Base-by-base conservation (phyloP, 257 asterid species). In the Voacanga thouarsii region DNA sequence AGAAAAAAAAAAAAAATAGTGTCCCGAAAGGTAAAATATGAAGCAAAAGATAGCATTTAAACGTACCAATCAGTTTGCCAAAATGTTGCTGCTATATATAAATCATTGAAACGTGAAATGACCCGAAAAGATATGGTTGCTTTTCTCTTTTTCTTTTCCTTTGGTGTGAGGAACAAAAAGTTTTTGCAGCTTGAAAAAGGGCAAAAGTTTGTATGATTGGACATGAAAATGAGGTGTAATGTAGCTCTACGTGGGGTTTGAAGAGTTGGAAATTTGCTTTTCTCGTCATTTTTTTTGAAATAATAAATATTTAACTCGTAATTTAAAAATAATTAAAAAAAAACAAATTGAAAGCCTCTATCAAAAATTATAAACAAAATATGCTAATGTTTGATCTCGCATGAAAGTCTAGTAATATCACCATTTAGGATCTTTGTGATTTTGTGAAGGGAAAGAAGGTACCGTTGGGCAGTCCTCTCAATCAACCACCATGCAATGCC, bases 401-500 rank as follows among this genome's bases (percentile, higher is more conserved):
- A 51, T 51, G 21, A 51, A 51, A 51, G 14, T 51, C 21, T 0
- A 51, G 47, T 33, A 33, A 33, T 6, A 18, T 41, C 59, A 49
- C 47, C 18, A 76, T 49, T 57, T 72, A n/a, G 63, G n/a, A 37
- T 45, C 5, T 8, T 19, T 28, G 18, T 44, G 5, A 39, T 39
- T 77, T 41, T 39, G 50, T 16, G 24, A 43, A 39, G 30, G 23
- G 7, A 21, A 41, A 53, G 30, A 68, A 51, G 47, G 30, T 77
- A 26, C 14, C 19, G 79, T 76, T 67, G 33, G 59, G 67, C 68
- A 68, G 69, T 67, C 76, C 45, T 26, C 43, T 69, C 75, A 64
- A 43, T 51, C 26, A 68, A 18, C 75, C 37, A 55, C 41, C 69
- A 77, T 53, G 12, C 44, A 26, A 55, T 44, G 59, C 68, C 80